Conservation (phyloP, 2,329 filamentous ascomycete species). For the Gyromitra esculenta region DNA sequence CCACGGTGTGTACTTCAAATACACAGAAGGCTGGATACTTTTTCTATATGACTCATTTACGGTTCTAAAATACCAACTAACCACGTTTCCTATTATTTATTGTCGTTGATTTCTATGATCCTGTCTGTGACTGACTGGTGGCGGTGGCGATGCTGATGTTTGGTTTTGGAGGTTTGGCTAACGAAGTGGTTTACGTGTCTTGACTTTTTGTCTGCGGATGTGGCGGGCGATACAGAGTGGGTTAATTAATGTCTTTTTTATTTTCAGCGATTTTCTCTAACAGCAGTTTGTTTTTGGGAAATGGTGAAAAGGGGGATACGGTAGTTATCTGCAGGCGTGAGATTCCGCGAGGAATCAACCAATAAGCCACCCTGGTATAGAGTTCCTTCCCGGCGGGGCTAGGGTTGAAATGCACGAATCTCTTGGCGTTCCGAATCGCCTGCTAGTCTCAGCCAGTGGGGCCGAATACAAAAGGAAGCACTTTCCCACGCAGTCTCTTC, state of each 20-base stretch:
- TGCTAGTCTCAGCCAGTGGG: constrained; percentile 53
- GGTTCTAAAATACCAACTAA: constrained; percentile 21
- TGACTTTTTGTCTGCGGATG: constrained; percentile 9
- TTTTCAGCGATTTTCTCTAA: constrained; percentile 38
- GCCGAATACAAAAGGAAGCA: constrained; percentile 55
- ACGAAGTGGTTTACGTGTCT: constrained; percentile 26
- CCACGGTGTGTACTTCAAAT: constrained; percentile 22
- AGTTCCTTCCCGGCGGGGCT: constrained; percentile 52
- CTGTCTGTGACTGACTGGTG: neutral
- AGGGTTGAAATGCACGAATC: constrained; percentile 51
- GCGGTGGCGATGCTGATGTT: constrained; percentile 19
- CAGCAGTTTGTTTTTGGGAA: constrained; percentile 45
- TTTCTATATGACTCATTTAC: constrained; percentile 20
- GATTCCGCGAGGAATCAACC: constrained; percentile 46
- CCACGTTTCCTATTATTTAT: constrained; percentile 20
- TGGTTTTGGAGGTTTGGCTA: constrained; percentile 11
- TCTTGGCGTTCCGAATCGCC: constrained; percentile 52
- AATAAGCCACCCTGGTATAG: constrained; percentile 47
- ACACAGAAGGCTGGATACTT: constrained; percentile 18
- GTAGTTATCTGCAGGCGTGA: constrained; percentile 53
- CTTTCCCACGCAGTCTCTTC: constrained; percentile 54
- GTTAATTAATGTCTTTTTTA: constrained; percentile 8
- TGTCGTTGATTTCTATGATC: constrained; percentile 14
- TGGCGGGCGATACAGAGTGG: constrained; percentile 17
- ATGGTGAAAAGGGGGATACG: constrained; percentile 47